Conservation (phyloP, 345 rosid species). For the Linum lewisii region DNA sequence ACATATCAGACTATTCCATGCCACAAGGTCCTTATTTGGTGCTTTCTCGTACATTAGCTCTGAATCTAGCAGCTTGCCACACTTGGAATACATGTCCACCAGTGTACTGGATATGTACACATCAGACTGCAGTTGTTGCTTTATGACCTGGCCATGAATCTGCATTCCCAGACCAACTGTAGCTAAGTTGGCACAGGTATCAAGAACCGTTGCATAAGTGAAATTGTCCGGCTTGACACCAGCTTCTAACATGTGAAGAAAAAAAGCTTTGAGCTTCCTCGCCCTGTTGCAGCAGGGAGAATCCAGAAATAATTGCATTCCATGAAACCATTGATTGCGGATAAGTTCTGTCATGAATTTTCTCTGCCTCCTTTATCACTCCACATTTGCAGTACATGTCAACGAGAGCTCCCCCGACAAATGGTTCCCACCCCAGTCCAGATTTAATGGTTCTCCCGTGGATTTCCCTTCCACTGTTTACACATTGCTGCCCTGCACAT, state of each 20-base stretch:
- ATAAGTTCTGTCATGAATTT: constrained; percentile 46
- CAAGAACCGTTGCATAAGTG: constrained; percentile 79
- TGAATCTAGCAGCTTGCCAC: constrained; percentile 78
- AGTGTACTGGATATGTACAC: constrained; percentile 77
- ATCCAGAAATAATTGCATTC: constrained; percentile 83
- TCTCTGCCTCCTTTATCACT: constrained; percentile 56
- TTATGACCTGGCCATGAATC: constrained; percentile 73
- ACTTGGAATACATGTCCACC: constrained; percentile 94
- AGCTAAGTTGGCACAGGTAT: constrained; percentile 80
- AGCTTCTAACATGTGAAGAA: constrained; percentile 53
- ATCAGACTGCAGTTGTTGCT: constrained; percentile 61
- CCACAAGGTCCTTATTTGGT: constrained; percentile 52
- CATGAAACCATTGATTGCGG: constrained; percentile 49
- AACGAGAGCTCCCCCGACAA: constrained; percentile 69
- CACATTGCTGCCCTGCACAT: constrained; percentile 50
- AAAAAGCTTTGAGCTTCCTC: constrained; percentile 71
- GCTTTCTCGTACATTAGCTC: constrained; percentile 58
- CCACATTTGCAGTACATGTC: constrained; percentile 92
- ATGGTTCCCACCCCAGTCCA: constrained; percentile 50
- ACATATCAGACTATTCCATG: constrained; percentile 91
- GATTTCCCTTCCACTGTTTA: constrained; percentile 56
- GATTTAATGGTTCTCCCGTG: constrained; percentile 65
- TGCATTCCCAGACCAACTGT: constrained; percentile 73
- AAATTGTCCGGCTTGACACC: constrained; percentile 66
- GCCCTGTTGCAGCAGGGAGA: constrained; percentile 49